These are phyloP conservation scores for Ramaria sp. DNA, from an alignment of 768 basidiomycete species.

Conservation along the genomic window DNA sequence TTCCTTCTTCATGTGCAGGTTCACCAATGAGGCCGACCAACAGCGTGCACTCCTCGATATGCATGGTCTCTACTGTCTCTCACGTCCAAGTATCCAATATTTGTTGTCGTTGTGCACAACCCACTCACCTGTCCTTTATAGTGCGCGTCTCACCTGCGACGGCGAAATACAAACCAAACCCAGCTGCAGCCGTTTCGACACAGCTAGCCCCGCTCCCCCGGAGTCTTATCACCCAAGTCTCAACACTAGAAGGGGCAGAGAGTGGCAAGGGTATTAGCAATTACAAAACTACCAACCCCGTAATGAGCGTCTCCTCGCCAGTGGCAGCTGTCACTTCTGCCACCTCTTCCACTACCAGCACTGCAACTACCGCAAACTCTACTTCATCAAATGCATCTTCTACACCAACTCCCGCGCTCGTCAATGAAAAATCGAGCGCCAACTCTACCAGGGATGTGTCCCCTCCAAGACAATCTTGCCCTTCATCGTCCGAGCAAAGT, in stretches of 20 bases:
- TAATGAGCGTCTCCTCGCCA: constrained; percentile 4
- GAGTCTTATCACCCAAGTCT: background rate
- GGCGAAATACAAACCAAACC: constrained; percentile 65
- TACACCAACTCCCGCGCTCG: background rate
- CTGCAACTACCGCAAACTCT: background rate
- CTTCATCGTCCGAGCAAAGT: background rate
- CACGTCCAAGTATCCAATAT: constrained; percentile 55
- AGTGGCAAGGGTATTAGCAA: background rate
- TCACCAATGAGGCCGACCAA: constrained; percentile 82
- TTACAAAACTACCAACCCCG: background rate
- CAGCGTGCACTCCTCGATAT: constrained; percentile 85
- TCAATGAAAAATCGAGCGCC: background rate
- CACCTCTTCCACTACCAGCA: background rate
- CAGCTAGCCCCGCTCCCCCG: background rate
- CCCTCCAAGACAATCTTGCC: background rate
- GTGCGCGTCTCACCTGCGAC: constrained; percentile 90
- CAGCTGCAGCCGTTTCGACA: constrained; percentile 20
- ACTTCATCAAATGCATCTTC: background rate
- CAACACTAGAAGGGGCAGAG: background rate
- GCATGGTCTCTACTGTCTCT: constrained; percentile 84
- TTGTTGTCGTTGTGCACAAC: constrained; percentile 16
- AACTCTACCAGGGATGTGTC: background rate
- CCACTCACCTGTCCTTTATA: constrained; percentile 25
- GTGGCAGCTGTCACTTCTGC: background rate
- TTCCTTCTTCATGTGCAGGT: constrained; percentile 31